Evolutionary conservation across 2,329 filamentous ascomycete genomes (phyloP).

Genomic region (Fusarium caatingaense): DNA sequence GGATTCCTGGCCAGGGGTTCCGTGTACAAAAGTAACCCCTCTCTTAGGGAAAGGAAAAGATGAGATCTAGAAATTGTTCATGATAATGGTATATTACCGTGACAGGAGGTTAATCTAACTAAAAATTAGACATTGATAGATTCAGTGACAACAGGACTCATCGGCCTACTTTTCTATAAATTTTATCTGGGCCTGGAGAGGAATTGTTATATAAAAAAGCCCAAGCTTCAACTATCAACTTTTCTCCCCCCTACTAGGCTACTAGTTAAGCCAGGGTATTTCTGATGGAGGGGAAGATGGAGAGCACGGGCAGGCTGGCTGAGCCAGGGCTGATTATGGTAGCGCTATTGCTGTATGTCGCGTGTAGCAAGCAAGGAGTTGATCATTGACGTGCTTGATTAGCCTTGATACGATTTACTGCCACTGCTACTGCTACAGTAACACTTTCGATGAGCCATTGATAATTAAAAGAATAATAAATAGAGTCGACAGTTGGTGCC

Average conservation of each 20-base stretch:
- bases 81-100: neutral
- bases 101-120: neutral
- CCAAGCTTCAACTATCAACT: neutral
- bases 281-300: neutral
- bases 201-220: neutral
- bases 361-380: neutral
- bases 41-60: neutral
- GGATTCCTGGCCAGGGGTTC: conserved; percentile 14
- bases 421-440: neutral
- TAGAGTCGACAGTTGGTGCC: neutral
- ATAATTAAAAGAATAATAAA: conserved; percentile 1
- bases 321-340: neutral
- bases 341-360: neutral
- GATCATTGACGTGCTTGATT: neutral
- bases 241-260: neutral
- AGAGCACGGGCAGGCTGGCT: neutral
- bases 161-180: neutral
- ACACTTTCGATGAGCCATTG: neutral
- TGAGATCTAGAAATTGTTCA: neutral
- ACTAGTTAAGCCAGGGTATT: neutral
- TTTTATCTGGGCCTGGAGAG: neutral
- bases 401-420: neutral
- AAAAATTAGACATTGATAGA: neutral
- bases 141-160: neutral
- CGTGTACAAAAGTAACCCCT: neutral